These are phyloP conservation scores for Seiridium cupressi DNA, from an alignment of 2,329 filamentous ascomycete genomes.

Conservation along the genomic window DNA sequence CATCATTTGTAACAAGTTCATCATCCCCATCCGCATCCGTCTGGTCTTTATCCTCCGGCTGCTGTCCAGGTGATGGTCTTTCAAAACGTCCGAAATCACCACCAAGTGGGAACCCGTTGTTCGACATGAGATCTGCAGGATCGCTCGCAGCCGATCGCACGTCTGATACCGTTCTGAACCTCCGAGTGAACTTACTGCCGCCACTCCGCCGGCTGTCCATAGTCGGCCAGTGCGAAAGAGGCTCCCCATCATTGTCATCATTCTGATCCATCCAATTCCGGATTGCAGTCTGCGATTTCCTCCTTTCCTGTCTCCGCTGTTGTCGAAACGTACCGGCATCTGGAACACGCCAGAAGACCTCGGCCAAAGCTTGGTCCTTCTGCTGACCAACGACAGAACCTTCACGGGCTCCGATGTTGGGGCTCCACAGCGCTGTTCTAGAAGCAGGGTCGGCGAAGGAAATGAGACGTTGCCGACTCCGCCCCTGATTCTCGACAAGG, in stretches of 20 bases:
- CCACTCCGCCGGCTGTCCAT: constrained; percentile 53
- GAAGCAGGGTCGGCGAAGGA: constrained; percentile 57
- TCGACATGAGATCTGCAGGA: constrained; percentile 60
- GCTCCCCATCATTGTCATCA: constrained; percentile 45
- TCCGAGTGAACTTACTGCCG: constrained; percentile 44
- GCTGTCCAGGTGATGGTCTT: constrained; percentile 41
- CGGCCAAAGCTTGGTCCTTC: constrained; percentile 86
- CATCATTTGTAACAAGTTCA: constrained; percentile 80
- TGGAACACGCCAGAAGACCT: constrained; percentile 79
- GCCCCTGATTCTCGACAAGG: constrained; percentile 70
- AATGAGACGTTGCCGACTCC: constrained; percentile 46
- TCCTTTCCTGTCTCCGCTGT: constrained; percentile 60
- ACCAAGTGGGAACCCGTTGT: constrained; percentile 27
- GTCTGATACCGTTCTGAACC: constrained; percentile 52
- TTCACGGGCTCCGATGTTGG: constrained; percentile 70
- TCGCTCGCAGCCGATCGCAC: constrained; percentile 61
- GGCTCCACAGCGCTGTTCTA: constrained; percentile 69
- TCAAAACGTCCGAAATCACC: constrained; percentile 25
- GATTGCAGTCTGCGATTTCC: constrained; percentile 78
- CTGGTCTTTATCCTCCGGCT: constrained; percentile 54
- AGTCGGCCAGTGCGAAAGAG: constrained; percentile 47
- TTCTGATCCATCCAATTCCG: constrained; percentile 85
- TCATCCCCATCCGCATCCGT: constrained; percentile 89
- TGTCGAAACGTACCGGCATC: constrained; percentile 61
- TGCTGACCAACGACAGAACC: constrained; percentile 86